phyloP scores from a whole-genome alignment of 2,329 filamentous ascomycete species.

The Thermoascus crustaceus region DNA sequence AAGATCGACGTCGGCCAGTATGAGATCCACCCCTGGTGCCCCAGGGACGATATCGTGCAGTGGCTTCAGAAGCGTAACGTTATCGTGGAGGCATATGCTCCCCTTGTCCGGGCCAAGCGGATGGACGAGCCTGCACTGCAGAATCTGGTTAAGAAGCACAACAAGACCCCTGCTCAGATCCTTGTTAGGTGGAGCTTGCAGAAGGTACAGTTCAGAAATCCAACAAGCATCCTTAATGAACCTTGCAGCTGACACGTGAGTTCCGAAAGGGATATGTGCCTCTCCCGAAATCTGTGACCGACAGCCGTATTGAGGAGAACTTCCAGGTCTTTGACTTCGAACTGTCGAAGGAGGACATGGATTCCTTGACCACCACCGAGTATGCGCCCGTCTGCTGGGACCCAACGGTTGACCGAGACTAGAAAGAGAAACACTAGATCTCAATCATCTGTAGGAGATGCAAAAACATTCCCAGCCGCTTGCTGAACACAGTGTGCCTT shows the following conservation, averaged over 20 bases:
- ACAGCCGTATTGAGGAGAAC: constrained; percentile 54
- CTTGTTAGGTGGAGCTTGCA: constrained; percentile 55
- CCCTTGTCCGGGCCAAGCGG: constrained; percentile 38
- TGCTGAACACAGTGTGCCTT: too few relatives aligned
- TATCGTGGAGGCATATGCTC: constrained; percentile 50
- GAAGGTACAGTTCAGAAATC: constrained; percentile 34
- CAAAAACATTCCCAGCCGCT: too few relatives aligned
- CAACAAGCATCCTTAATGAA: too few relatives aligned
- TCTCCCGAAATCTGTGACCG: constrained; percentile 55
- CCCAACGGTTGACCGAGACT: constrained; percentile 31
- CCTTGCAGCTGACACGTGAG: constrained; percentile 2
- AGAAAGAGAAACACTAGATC: constrained; percentile 10
- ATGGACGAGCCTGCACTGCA: constrained; percentile 47
- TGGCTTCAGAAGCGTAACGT: constrained; percentile 63
- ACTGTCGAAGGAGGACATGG: constrained; percentile 51
- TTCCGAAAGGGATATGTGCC: constrained; percentile 48
- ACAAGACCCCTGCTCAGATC: constrained; percentile 51
- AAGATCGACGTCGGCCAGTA: constrained; percentile 77
- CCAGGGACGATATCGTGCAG: constrained; percentile 65
- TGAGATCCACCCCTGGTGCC: constrained; percentile 84
- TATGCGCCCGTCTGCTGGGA: constrained; percentile 55
- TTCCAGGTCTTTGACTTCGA: constrained; percentile 53
- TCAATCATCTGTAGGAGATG: too few relatives aligned
- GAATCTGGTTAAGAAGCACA: constrained; percentile 47
- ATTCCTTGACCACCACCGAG: constrained; percentile 43